phyloP scores from a whole-genome alignment of 2,329 filamentous ascomycete genomes.

The Penicillium capsulatum region DNA sequence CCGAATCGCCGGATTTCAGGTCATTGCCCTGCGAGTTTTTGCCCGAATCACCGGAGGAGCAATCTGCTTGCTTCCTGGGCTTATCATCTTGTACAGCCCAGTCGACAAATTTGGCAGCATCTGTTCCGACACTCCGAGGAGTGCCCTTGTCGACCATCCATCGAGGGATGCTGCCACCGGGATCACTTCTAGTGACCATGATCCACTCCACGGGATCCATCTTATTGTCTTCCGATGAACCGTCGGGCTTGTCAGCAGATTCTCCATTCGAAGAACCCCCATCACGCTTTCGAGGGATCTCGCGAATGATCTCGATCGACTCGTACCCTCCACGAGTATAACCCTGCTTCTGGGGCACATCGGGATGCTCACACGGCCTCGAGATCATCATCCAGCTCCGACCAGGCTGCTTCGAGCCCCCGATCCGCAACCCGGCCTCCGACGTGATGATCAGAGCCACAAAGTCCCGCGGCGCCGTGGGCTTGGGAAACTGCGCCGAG shows the following conservation, averaged over 20 bases:
- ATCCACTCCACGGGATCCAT: conserved; percentile 77
- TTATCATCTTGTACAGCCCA: conserved; percentile 62
- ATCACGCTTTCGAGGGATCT: conserved; percentile 55
- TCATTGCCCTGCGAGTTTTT: conserved; percentile 5
- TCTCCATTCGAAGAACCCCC: conserved; percentile 11
- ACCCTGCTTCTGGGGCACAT: conserved; percentile 64
- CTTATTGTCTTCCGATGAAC: conserved; percentile 42
- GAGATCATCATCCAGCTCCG: conserved; percentile 83
- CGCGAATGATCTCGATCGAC: conserved; percentile 84
- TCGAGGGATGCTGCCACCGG: conserved; percentile 79
- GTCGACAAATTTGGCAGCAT: conserved; percentile 75
- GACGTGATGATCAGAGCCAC: conserved; percentile 73
- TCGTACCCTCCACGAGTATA: conserved; percentile 85
- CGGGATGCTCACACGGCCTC: conserved; percentile 73
- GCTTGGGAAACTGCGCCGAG: conserved; percentile 84
- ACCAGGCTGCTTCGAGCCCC: conserved; percentile 36
- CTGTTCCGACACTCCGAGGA: conserved; percentile 71
- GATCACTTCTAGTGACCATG: conserved; percentile 86
- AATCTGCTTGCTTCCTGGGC: conserved; percentile 31
- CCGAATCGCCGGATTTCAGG: conserved; percentile 1
- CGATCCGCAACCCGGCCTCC: conserved; percentile 34
- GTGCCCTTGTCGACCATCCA: conserved; percentile 92
- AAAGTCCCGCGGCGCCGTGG: conserved; percentile 83
- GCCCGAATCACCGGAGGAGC: neutral
- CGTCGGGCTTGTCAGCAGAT: conserved; percentile 24